These are phyloP conservation scores for Chaetomium tenue DNA, from an alignment of 495 filamentous ascomycete species.

Conservation along the genomic window DNA sequence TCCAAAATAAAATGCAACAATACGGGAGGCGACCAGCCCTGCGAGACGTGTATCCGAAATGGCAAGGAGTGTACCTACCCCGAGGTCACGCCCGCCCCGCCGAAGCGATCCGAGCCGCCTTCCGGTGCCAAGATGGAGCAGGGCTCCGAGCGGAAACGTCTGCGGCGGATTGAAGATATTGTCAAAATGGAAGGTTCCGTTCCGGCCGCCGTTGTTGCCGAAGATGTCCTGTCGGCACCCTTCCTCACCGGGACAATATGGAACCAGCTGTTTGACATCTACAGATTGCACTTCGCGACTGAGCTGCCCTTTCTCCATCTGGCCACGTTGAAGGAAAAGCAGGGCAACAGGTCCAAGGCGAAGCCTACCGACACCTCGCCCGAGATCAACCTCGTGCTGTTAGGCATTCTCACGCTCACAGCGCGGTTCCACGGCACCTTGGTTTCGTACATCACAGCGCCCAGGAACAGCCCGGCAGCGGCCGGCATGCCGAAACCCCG, in stretches of 20 bases:
- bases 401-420: conserved; percentile 76
- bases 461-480: conserved; percentile 31
- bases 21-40: conserved; percentile 61
- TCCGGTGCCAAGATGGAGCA: conserved; percentile 55
- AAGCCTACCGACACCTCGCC: conserved; percentile 48
- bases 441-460: conserved; percentile 58
- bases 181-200: conserved; percentile 42
- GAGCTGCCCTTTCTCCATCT: conserved; percentile 81
- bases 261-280: conserved; percentile 73
- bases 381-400: conserved; percentile 61
- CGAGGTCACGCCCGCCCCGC: conserved; percentile 53
- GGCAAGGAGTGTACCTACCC: conserved; percentile 78
- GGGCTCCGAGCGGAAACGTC: conserved; percentile 61
- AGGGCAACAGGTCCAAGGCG: conserved; percentile 42
- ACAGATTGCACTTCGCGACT: conserved; percentile 77
- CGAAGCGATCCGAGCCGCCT: conserved; percentile 57
- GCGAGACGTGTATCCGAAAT: conserved; percentile 72
- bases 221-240: conserved; percentile 51
- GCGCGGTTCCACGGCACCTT: conserved; percentile 72
- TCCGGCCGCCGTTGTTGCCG: conserved; percentile 35
- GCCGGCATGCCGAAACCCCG: conserved; percentile 41
- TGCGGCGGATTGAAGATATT: conserved; percentile 53
- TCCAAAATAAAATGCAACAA: conserved; percentile 86
- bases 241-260: conserved; percentile 67
- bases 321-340: conserved; percentile 65